Conservation (phyloP, 768 basidiomycete species). For the Chalciporus piperatus region DNA sequence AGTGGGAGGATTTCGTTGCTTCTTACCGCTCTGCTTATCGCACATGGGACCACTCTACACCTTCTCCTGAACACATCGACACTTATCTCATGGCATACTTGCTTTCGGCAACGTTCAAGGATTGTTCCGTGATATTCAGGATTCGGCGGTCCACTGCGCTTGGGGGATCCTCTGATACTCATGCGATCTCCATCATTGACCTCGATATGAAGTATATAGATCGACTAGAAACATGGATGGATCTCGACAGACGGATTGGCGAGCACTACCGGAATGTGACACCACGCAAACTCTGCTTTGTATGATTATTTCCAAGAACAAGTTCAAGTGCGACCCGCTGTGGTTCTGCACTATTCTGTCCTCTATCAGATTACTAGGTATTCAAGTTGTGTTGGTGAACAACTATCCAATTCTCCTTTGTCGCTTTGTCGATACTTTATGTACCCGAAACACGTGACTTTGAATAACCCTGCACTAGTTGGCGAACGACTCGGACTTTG, state of each 20-base stretch:
- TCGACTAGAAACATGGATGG: slow-evolving; percentile 67
- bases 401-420: too few species aligned
- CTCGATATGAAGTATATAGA: slow-evolving; percentile 75
- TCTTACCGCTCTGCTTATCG: slow-evolving; percentile 42
- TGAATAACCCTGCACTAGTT: not conserved
- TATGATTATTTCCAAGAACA: slow-evolving; percentile 2
- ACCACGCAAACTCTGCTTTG: slow-evolving; percentile 20
- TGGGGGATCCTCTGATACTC: slow-evolving; percentile 29
- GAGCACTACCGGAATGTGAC: slow-evolving; percentile 33
- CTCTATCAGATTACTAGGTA: too few species aligned
- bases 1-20: slow-evolving; percentile 65
- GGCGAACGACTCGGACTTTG: not conserved
- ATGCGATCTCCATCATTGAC: slow-evolving; percentile 72
- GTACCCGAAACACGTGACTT: not conserved
- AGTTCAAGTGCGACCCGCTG: too few species aligned
- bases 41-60: slow-evolving; percentile 37
- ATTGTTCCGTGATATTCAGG: slow-evolving; percentile 76
- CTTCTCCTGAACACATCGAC: slow-evolving; percentile 45
- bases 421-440: too few species aligned
- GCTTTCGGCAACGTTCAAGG: slow-evolving; percentile 93
- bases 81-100: slow-evolving; percentile 73
- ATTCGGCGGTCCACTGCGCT: slow-evolving; percentile 9
- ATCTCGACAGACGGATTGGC: slow-evolving; percentile 69
- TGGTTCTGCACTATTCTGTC: too few species aligned
- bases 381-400: too few species aligned